These are phyloP conservation scores for Pseudotulostoma volvatum DNA, from an alignment of 495 filamentous ascomycete species.

Conservation along the genomic window DNA sequence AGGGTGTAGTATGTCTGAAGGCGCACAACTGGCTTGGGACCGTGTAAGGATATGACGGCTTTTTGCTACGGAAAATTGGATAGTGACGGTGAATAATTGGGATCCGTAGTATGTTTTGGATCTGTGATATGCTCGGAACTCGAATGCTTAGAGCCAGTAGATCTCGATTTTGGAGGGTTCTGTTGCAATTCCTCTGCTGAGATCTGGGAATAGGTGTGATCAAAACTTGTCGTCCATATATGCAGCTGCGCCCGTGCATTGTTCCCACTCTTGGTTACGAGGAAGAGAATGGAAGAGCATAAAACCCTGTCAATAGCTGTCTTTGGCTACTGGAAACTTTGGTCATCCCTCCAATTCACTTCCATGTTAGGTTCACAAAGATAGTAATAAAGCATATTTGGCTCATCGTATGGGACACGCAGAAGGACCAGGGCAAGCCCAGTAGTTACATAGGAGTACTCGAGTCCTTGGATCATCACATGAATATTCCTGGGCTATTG, in stretches of 20 bases:
- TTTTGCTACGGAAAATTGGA: no score
- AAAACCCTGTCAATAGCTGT: constrained; percentile 12
- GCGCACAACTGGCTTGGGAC: no score
- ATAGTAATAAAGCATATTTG: constrained; percentile 14
- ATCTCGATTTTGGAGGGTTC: constrained; percentile 4
- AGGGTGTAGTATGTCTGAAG: no score
- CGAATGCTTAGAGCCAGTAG: no score
- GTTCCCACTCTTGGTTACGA: constrained; percentile 12
- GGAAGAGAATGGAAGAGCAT: constrained; percentile 15
- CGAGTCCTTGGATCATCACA: constrained; percentile 18
- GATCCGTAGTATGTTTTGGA: no score
- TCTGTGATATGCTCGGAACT: no score
- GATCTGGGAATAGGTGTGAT: constrained; percentile 10
- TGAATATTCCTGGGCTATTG: constrained; percentile 15
- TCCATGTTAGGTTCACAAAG: constrained; percentile 15
- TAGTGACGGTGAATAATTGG: no score
- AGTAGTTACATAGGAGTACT: constrained; percentile 10
- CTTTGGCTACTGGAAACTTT: constrained; percentile 1
- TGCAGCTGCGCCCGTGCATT: constrained; percentile 10
- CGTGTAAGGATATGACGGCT: no score
- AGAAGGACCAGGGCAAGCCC: constrained; percentile 10
- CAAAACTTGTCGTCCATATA: constrained; percentile 13
- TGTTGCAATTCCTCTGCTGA: constrained; percentile 9
- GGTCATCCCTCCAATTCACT: constrained; percentile 3
- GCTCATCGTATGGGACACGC: no score